Evolutionary conservation across 345 rosid species (phyloP).

Genomic region (Euphorbia pulcherrima): DNA sequence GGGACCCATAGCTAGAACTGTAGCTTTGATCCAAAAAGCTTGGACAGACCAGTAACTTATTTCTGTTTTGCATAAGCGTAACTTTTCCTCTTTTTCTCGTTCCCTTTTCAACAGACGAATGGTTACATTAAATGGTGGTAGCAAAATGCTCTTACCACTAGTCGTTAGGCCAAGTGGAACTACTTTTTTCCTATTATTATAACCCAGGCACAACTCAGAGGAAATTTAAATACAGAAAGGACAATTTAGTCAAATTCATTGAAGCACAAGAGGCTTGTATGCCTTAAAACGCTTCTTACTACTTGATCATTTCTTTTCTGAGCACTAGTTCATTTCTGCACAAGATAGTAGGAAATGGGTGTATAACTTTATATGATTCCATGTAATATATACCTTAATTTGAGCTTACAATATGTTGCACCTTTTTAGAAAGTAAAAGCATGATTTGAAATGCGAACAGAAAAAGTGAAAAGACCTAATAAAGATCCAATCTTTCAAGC

Average conservation of each 20-base stretch:
- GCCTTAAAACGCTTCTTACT: conserved; percentile 17
- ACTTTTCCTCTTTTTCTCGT: neutral
- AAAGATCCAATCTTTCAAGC: conserved; percentile 15
- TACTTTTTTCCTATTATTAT: neutral
- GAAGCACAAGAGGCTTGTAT: conserved; percentile 28
- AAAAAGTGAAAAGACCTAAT: conserved; percentile 31
- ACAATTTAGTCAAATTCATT: neutral
- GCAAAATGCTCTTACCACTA: neutral
- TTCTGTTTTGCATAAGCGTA: neutral
- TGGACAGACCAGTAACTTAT: neutral
- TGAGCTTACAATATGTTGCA: conserved; percentile 16
- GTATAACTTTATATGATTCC: neutral
- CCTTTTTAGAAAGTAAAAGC: conserved; percentile 10
- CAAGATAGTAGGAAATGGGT: neutral
- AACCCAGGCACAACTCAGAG: neutral
- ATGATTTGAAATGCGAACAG: conserved; percentile 22
- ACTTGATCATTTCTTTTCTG: neutral
- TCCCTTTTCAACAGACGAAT: neutral
- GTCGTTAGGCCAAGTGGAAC: neutral
- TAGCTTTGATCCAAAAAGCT: conserved; percentile 4
- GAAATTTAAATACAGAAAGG: neutral
- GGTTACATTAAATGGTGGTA: neutral
- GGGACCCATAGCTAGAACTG: conserved; percentile 3
- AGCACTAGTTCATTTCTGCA: neutral
- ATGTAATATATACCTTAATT: conserved; percentile 16